Percentiles rank a stretch among this genome's conserved stretches.
These are phyloP conservation scores for Suillus fuscotomentosus DNA, from an alignment of 768 basidiomycete species.

Conservation along the genomic window DNA sequence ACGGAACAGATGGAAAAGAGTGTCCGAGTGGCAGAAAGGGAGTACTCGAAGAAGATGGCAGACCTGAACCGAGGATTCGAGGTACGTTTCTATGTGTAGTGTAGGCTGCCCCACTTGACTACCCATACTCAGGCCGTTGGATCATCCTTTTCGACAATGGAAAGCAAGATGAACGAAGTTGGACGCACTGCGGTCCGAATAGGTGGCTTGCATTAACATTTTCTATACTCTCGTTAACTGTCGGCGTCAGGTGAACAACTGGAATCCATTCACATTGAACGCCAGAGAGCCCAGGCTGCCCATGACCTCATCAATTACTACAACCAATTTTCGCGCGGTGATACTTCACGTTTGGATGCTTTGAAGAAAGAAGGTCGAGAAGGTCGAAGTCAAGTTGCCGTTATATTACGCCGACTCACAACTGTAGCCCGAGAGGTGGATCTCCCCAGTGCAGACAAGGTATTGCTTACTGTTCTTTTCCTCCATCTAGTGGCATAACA, in stretches of 20 bases:
- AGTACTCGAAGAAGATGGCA: conserved; percentile 92
- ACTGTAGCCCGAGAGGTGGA: conserved; percentile 94
- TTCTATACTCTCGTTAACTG: conserved; percentile 8
- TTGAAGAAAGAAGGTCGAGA: conserved; percentile 86
- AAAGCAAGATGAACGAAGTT: conserved; percentile 88
- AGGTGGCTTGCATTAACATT: conserved; percentile 45
- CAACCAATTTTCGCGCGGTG: conserved; percentile 84
- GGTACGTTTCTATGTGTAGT: conserved; percentile 42
- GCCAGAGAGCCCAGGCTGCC: conserved; percentile 91
- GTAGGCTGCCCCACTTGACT: not conserved
- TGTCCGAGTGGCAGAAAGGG: conserved; percentile 83
- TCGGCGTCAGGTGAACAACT: conserved; percentile 79
- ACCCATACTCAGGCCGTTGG: conserved; percentile 66
- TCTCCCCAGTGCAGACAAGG: conserved; percentile 77
- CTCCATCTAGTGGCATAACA: not conserved
- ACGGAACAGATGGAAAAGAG: conserved; percentile 93
- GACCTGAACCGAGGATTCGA: conserved; percentile 94
- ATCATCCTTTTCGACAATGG: conserved; percentile 86
- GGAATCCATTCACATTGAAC: conserved; percentile 89
- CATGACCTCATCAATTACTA: conserved; percentile 93
- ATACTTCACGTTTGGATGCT: conserved; percentile 70
- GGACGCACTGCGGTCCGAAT: conserved; percentile 93
- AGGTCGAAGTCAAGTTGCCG: conserved; percentile 85
- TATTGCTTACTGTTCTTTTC: conserved; percentile 24
- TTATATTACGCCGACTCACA: conserved; percentile 80